A percentile compares a stretch with the other conserved stretches of the same genome.
Evolutionary conservation across 192 early-diverging fungal genomes (phyloP).

Genomic region (Podila clonocystis): DNA sequence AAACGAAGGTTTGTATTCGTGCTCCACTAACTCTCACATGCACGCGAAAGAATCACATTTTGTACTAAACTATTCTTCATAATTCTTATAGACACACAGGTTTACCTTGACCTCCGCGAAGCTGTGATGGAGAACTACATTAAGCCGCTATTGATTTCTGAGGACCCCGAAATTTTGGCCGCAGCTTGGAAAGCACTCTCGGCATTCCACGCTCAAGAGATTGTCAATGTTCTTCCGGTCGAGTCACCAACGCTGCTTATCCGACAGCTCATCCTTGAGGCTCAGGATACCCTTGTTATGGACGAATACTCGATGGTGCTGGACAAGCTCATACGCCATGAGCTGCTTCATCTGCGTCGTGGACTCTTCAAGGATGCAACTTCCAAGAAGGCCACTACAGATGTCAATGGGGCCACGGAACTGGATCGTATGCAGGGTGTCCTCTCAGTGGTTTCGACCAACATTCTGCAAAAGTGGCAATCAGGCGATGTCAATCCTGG

Average conservation of each 20-base stretch:
- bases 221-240: constrained; percentile 37
- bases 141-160: constrained; percentile 41
- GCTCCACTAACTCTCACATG: neutral
- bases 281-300: constrained; percentile 4
- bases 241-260: constrained; percentile 51
- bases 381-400: constrained; percentile 3
- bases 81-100: constrained; percentile 50
- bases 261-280: constrained; percentile 21
- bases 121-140: constrained; percentile 53
- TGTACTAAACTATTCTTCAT: neutral
- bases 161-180: constrained; percentile 25
- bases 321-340: constrained; percentile 58
- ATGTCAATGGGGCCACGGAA: constrained; percentile 7
- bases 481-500: constrained; percentile 60
- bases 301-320: constrained; percentile 49
- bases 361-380: constrained; percentile 57
- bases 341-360: constrained; percentile 62
- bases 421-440: constrained; percentile 34
- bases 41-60: neutral
- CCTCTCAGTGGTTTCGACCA: constrained; percentile 24
- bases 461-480: constrained; percentile 59
- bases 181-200: constrained; percentile 53
- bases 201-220: constrained; percentile 54
- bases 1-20: constrained; percentile 54
- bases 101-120: constrained; percentile 55